Evolutionary conservation across 176 grass and related monocot species (phyloP), one percentile per base, ranked within the genome.

Genomic region (Thalia dealbata): DNA sequence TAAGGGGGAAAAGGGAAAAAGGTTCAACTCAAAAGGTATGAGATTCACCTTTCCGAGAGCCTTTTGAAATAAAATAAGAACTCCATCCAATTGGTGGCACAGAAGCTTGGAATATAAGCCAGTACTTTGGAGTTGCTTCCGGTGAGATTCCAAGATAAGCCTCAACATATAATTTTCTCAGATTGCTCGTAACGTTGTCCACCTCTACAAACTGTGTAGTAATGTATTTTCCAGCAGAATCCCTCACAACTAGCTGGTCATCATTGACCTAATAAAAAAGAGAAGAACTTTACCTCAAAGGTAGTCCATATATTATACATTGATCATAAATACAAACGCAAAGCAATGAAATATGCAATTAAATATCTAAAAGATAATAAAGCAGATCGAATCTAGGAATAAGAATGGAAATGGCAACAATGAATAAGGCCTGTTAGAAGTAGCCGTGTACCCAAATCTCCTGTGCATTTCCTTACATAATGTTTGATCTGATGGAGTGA

Each of bases 11-110:
- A 24, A 50, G 8, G 7, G 2, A 24, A 48, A 67, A 67, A 78
- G 42, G 44, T 71, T 67, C 27, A 64, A 55, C 15, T 64, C 19
- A 61, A 19, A 35, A 51, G 44, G 18, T 77, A 78, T 65, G 56
- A 61, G 62, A 45, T 61, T 15, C 16, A 96, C 89, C 92, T 91
- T 81, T 81, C 41, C 62, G 45, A 48, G 61, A 78, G 46, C 59
- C 1, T 74, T 30, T 85, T 18, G 86, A 91, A 78, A 96, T 83
- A 45, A 86, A 82, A 64, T 91, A 96, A 72, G 92, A 87, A 74
- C 81, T 96, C 92, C 92, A 96, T 46, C 92, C 92, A 72, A 91
- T 77, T 79, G 92, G 89, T 72, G 88, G 92, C 21, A 82, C 77
- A 66, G 84, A 91, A 73, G 84, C 92, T 83, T 82, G 69, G 80